Evolutionary conservation across 2,329 filamentous ascomycete genomes (phyloP), one percentile per base, ranked within the genome.

Genomic region (Microthyrium microscopicum): DNA sequence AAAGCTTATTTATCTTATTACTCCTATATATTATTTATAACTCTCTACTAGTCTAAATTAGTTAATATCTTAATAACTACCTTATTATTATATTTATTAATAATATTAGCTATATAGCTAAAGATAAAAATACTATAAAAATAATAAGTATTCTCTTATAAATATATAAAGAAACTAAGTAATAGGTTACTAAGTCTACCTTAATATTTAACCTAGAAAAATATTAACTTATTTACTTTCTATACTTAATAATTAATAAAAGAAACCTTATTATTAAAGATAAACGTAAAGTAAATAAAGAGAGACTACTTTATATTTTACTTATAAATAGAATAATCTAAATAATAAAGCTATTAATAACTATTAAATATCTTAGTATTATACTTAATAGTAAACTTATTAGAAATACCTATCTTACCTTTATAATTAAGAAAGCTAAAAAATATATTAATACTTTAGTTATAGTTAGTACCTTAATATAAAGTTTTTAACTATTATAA

Each of bases 11-110:
- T 5, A 24, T 50, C 33, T 49, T 41, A 20, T 44, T 39, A 22
- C 45, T 48, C 27, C 41, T 49, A 8, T 48, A 42, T 29, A 31
- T 50, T 5, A 44, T 50, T 42, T 50, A 44, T 39, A 50, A 46
- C 20, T 34, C 41, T 20, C 42, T 50, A 33, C 43, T 53, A 1
- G 36, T 53, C 34, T 43, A 50, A 19, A 31, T 29, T 32, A 44
- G 34, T 29, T 41, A 40, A 21, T 5, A 36, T 32, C 30, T 33
- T 27, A n/a, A 37, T 26, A 22, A 44, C 26, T n/a, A 7, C 16
- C 7, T 5, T 29, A 22, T 21, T 15, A 33, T 39, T 17, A 38
- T 44, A 17, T 48, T 42, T 33, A 46, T 50, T 20, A 39, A 50
- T 39, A 39, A 51, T 25, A 36, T 42, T 13, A 34, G 15, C 22